phyloP scores from a whole-genome alignment of 352 stramenopile genomes.

The Halophytophthora batemanensis region DNA sequence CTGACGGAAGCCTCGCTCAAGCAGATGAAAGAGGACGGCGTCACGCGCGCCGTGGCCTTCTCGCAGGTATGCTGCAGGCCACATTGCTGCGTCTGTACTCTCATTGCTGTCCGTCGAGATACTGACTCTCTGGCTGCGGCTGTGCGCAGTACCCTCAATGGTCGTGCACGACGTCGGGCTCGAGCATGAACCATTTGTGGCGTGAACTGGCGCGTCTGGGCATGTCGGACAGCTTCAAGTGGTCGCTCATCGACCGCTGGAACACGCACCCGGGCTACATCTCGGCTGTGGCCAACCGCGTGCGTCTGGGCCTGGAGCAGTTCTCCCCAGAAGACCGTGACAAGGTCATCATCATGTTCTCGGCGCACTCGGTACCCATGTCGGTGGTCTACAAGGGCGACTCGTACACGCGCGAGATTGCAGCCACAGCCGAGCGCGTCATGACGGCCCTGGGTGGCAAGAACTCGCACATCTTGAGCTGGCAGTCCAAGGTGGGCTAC shows the following conservation, averaged over 20 bases:
- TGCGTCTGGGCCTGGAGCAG: constrained; percentile 89
- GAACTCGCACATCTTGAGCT: constrained; percentile 91
- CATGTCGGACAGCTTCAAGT: constrained; percentile 84
- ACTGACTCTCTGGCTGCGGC: neutral
- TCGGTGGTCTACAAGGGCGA: constrained; percentile 89
- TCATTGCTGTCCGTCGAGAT: neutral
- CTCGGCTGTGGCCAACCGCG: constrained; percentile 89
- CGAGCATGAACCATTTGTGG: constrained; percentile 92
- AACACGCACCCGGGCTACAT: constrained; percentile 97
- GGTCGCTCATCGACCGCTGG: constrained; percentile 90
- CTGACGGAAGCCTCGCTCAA: constrained; percentile 96
- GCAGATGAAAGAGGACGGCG: constrained; percentile 93
- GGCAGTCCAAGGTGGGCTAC: constrained; percentile 97
- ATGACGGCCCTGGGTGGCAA: constrained; percentile 64
- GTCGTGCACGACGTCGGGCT: constrained; percentile 96
- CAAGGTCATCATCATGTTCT: constrained; percentile 90
- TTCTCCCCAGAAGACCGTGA: constrained; percentile 90
- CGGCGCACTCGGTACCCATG: constrained; percentile 88
- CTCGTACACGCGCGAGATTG: constrained; percentile 85
- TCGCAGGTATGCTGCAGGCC: constrained; percentile 61
- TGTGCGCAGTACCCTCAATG: constrained; percentile 94
- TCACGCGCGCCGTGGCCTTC: constrained; percentile 96
- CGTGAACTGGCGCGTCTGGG: constrained; percentile 81
- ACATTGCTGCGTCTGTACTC: neutral
- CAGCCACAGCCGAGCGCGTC: constrained; percentile 65